Evolutionary conservation across 129 eudicot species (phyloP).

Genomic region (Logfia minima): DNA sequence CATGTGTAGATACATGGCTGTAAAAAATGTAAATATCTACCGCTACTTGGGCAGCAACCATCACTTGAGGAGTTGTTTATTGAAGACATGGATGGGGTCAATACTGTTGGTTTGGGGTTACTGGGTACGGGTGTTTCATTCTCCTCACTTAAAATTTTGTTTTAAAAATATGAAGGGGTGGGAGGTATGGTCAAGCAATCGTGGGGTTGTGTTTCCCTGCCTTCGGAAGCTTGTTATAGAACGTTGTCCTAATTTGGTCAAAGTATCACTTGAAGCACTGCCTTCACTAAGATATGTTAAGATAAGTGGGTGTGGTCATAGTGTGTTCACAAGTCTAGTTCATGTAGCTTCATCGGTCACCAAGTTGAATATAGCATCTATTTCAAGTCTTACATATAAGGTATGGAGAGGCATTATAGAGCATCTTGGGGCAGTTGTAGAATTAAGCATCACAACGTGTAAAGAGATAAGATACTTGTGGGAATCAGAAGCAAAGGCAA

Average conservation of each 20-base stretch:
- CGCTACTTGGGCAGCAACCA: slow-evolving; percentile 7
- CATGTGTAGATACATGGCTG: not conserved
- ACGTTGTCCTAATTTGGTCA: slow-evolving; percentile 20
- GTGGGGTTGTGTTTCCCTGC: slow-evolving; percentile 17
- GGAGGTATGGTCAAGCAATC: slow-evolving; percentile 37
- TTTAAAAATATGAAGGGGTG: slow-evolving; percentile 35
- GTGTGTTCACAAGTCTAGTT: slow-evolving; percentile 10
- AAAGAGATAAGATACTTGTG: slow-evolving; percentile 25
- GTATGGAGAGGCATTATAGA: slow-evolving; percentile 20
- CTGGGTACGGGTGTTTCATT: slow-evolving; percentile 25
- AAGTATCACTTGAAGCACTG: slow-evolving; percentile 13
- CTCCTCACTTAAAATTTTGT: slow-evolving; percentile 36
- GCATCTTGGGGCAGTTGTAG: slow-evolving; percentile 15
- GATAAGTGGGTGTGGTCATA: not conserved
- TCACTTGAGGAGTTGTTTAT: slow-evolving; percentile 7
- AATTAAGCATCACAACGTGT: not conserved
- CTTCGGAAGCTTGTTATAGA: not conserved
- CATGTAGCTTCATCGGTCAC: slow-evolving; percentile 9
- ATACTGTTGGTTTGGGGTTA: slow-evolving; percentile 8
- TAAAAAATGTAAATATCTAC: not conserved
- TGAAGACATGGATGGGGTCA: not conserved
- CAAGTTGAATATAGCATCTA: not conserved
- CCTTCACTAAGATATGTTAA: slow-evolving; percentile 10
- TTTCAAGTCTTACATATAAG: slow-evolving; percentile 24
- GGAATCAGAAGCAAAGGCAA: slow-evolving; percentile 21